Conservation (phyloP, 2,329 filamentous ascomycete species). For the Biscogniauxia mediterranea region DNA sequence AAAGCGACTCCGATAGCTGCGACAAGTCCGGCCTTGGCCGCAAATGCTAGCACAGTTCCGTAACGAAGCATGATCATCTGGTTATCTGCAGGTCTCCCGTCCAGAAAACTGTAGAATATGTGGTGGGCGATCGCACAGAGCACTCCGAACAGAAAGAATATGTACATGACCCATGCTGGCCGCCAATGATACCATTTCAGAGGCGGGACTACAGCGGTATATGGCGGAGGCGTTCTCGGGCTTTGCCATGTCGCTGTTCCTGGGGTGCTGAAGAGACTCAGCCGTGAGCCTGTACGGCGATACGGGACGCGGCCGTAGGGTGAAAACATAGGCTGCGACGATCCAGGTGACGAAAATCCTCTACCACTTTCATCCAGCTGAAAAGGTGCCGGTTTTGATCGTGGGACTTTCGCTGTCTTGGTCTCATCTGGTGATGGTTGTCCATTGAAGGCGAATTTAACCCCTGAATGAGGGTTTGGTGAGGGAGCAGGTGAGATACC, state of each 20-base stretch:
- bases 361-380: constrained; percentile 18
- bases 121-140: constrained; percentile 38
- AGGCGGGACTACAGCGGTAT: constrained; percentile 8
- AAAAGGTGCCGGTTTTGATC: constrained; percentile 18
- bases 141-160: constrained; percentile 36
- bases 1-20: constrained; percentile 36
- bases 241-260: constrained; percentile 18
- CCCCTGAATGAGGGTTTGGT: not conserved
- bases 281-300: constrained; percentile 15
- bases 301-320: constrained; percentile 15
- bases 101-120: constrained; percentile 35
- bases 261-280: constrained; percentile 19
- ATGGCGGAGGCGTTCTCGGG: constrained; percentile 21
- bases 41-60: constrained; percentile 39
- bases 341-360: constrained; percentile 13
- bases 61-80: constrained; percentile 40
- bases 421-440: constrained; percentile 2
- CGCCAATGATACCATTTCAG: constrained; percentile 36
- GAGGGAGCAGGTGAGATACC: constrained; percentile 6
- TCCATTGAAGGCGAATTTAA: not conserved
- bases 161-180: constrained; percentile 37
- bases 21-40: constrained; percentile 38
- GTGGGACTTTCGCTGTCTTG: constrained; percentile 3
- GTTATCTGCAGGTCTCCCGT: constrained; percentile 33
- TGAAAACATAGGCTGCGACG: constrained; percentile 14